Evolutionary conservation across 139 green algal genomes (phyloP), one percentile per base, ranked within the genome.

Genomic region (Dunaliella primolecta): DNA sequence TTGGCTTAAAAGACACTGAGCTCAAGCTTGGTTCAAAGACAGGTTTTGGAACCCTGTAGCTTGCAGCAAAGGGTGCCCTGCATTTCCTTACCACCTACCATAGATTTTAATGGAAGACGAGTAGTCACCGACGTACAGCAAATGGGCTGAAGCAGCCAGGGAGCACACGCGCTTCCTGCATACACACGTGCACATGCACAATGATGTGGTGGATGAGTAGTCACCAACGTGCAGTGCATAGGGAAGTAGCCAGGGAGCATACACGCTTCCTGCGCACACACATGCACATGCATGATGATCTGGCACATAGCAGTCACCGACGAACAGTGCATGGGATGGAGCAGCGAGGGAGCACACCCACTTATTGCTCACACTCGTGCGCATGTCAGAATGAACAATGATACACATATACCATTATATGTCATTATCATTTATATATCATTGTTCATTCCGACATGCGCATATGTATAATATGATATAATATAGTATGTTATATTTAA

Each of bases 141-240:
- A 32, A 2, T 85, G 32, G 3, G 78, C 15, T 2, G n/a, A 64
- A 3, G 70, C 35, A 34, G 64, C n/a, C 31, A 85, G 2, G 30
- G 81, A 80, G 81, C 81, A 85, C 3, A 80, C 81, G 21, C 81
- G 81, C 15, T 64, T 7, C 46, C 46, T 64, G 46, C 46, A 64
- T 64, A 15, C 15, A 64, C n/a, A n/a, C n/a, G n/a, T n/a, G n/a
- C n/a, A n/a, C n/a, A n/a, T n/a, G n/a, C n/a, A n/a, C n/a, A n/a
- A n/a, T n/a, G n/a, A n/a, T n/a, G n/a, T 35, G 35, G 81, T 74
- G 81, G 35, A 77, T n/a, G 81, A 85, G 81, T 85, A 85, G 71
- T 85, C 81, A 1, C 81, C 70, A 30, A 85, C 71, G 57, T 81
- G 80, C 2, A 85, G 70, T 29, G 11, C 24, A 2, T 85, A 21